A percentile compares a stretch with the other conserved stretches of the same genome.
Conservation (phyloP, 768 basidiomycete species). For the Pholiota molesta region DNA sequence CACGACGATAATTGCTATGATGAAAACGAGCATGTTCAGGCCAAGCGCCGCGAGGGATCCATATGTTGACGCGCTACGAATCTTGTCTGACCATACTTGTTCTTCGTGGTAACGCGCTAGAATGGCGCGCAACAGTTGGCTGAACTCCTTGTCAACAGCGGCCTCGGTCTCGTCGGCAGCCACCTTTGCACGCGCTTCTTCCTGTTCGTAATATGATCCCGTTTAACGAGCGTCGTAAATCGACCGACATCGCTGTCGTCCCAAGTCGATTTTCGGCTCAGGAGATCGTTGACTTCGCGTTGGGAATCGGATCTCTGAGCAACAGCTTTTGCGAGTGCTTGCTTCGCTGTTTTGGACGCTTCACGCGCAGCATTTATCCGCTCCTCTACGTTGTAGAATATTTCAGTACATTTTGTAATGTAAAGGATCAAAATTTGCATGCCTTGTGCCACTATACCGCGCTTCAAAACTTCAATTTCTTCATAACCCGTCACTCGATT, state of each 20-base stretch:
- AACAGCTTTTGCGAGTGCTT: conserved; percentile 78
- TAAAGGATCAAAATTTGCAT: conserved; percentile 24
- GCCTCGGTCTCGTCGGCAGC: conserved; percentile 72
- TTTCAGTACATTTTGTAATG: conserved; percentile 1
- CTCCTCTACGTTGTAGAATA: conserved; percentile 54
- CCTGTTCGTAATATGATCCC: conserved; percentile 89
- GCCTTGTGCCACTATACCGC: conserved; percentile 83
- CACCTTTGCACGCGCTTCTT: conserved; percentile 70
- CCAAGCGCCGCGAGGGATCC: conserved; percentile 84
- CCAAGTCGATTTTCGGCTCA: conserved; percentile 95
- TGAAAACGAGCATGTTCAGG: conserved; percentile 88
- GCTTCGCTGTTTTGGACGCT: conserved; percentile 73
- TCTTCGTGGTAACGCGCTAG: conserved; percentile 96
- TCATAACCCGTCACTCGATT: conserved; percentile 93
- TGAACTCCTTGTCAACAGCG: conserved; percentile 85
- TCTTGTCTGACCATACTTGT: conserved; percentile 99
- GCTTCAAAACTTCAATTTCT: conserved; percentile 82
- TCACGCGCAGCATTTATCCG: conserved; percentile 68
- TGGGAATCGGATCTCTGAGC: conserved; percentile 81
- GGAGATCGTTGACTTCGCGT: conserved; percentile 92
- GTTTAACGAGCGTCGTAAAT: conserved; percentile 88
- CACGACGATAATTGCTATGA: conserved; percentile 86
- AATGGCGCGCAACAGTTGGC: conserved; percentile 84
- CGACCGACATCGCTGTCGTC: conserved; percentile 82
- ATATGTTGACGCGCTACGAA: conserved; percentile 93